Percentiles rank a stretch among this genome's conserved stretches.
phyloP scores from a whole-genome alignment of 306 rosid genomes.

The Malus sieversii region DNA sequence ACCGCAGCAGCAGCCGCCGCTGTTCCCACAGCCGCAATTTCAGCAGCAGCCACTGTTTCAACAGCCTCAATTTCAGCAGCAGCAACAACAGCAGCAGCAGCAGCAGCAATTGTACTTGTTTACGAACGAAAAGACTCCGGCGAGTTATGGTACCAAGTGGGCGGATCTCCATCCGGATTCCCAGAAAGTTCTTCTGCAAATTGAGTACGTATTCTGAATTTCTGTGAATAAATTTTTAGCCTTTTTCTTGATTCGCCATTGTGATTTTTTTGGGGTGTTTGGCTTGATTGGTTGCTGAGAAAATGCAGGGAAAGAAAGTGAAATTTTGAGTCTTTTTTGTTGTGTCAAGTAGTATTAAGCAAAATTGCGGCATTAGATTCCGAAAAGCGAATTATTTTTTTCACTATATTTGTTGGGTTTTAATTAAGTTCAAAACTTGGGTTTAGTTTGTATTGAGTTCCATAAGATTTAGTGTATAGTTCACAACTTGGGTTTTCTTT shows the following conservation, averaged over 20 bases:
- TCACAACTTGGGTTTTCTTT: not conserved
- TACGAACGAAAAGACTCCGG: conserved; percentile 70
- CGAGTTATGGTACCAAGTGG: conserved; percentile 85
- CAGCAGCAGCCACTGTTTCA: conserved; percentile 29
- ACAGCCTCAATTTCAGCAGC: conserved; percentile 17
- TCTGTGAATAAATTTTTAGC: not conserved
- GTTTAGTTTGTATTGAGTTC: not conserved
- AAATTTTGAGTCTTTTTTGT: not conserved
- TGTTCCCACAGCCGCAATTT: not conserved
- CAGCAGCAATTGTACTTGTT: conserved; percentile 52
- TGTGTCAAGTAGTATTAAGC: not conserved
- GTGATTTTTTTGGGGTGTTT: not conserved
- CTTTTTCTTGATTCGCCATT: not conserved
- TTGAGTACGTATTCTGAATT: conserved; percentile 47
- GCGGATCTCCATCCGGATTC: conserved; percentile 90
- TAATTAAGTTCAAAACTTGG: not conserved
- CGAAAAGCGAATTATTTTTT: not conserved
- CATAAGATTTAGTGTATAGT: not conserved
- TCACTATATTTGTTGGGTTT: not conserved
- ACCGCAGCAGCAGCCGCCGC: not conserved
- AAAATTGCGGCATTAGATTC: not conserved
- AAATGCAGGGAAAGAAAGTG: not conserved
- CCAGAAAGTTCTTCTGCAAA: conserved; percentile 79
- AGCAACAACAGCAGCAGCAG: conserved; percentile 16
- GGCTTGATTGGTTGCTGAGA: conserved; percentile 1